Conservation (phyloP, 2,329 filamentous ascomycete species). For the Tolypocladium endophyticum region DNA sequence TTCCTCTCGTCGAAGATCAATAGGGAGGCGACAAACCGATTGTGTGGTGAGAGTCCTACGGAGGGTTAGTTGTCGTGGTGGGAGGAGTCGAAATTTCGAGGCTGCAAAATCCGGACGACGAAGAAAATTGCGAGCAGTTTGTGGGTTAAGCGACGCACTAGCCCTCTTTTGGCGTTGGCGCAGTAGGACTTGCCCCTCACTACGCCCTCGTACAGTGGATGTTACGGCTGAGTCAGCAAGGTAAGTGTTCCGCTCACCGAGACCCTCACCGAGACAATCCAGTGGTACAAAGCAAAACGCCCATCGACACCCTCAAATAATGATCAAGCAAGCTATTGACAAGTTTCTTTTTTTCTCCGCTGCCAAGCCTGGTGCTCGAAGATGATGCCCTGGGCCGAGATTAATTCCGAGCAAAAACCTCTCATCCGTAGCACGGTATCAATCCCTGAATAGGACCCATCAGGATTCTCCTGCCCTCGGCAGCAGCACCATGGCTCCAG, state of each 20-base stretch:
- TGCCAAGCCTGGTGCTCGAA: neutral
- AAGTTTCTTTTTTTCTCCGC: neutral
- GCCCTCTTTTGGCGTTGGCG: constrained; percentile 12
- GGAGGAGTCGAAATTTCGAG: constrained; percentile 19
- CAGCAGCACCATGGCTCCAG: constrained; percentile 10
- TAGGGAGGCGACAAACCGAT: constrained; percentile 22
- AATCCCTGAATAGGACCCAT: neutral
- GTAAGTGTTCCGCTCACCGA: neutral
- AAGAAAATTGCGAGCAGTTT: constrained; percentile 23
- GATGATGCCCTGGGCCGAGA: neutral
- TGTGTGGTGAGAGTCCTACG: constrained; percentile 23
- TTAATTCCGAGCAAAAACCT: neutral
- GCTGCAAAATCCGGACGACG: constrained; percentile 18
- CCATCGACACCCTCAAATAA: neutral
- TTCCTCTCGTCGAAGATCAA: neutral
- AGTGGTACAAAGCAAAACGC: neutral
- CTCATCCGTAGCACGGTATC: neutral
- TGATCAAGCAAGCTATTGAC: neutral
- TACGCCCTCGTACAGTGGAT: neutral
- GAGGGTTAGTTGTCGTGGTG: constrained; percentile 24
- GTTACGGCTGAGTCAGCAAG: constrained; percentile 1
- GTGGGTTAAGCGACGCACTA: constrained; percentile 28
- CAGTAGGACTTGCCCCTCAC: constrained; percentile 18
- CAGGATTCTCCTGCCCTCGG: constrained; percentile 4
- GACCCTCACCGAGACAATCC: neutral